A percentile compares a stretch with the other conserved stretches of the same genome.
Evolutionary conservation across 495 filamentous ascomycete genomes (phyloP).

Genomic region (Daldinia caldariorum): DNA sequence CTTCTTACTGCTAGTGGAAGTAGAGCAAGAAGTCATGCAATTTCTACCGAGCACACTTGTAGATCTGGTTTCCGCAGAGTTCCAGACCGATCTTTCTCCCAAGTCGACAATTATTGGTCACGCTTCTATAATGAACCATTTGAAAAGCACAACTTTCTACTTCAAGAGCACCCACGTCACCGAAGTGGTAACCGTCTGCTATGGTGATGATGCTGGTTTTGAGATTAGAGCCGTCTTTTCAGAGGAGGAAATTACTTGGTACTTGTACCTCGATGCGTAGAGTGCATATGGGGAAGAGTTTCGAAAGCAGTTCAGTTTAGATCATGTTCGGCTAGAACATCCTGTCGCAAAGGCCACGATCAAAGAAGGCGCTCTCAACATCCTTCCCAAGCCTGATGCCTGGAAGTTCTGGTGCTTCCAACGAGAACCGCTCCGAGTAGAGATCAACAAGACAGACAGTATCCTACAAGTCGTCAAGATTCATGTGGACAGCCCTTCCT

Average conservation of each 20-base stretch:
- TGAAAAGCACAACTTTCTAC: slow-evolving; percentile 40
- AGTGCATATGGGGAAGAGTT: slow-evolving; percentile 11
- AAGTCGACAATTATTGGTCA: neutral
- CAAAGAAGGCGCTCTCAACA: neutral
- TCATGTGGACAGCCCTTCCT: neutral
- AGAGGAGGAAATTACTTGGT: slow-evolving; percentile 38
- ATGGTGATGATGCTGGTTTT: slow-evolving; percentile 43
- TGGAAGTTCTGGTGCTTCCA: slow-evolving; percentile 27
- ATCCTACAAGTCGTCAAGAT: neutral
- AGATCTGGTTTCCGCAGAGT: neutral
- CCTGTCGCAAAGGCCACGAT: slow-evolving; percentile 35
- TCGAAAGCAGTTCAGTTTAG: neutral
- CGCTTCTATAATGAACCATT: neutral
- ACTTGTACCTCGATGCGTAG: slow-evolving; percentile 49
- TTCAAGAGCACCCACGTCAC: slow-evolving; percentile 49
- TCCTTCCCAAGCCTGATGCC: neutral
- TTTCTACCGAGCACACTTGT: slow-evolving; percentile 32
- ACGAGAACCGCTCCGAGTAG: neutral
- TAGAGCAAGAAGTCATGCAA: slow-evolving; percentile 31
- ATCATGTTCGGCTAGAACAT: slow-evolving; percentile 7
- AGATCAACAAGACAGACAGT: neutral
- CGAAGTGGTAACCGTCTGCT: slow-evolving; percentile 49
- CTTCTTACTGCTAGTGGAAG: slow-evolving; percentile 27
- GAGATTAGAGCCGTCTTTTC: slow-evolving; percentile 50
- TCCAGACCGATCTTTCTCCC: neutral